Conservation (phyloP, 2,329 filamentous ascomycete genomes). For the Scortechinia acanthostroma region DNA sequence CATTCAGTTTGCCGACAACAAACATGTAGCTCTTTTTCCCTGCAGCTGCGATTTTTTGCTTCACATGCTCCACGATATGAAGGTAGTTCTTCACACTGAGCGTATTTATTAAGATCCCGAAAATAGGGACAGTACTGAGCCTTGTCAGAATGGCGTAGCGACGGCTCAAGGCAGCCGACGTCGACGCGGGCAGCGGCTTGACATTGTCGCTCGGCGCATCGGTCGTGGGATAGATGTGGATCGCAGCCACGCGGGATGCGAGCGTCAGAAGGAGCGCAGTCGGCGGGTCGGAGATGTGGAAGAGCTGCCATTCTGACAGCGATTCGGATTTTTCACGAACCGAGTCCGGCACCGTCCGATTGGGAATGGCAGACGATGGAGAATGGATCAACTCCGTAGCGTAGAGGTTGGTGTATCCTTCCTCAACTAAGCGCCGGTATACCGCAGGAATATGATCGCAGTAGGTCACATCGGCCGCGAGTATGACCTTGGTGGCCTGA, state of each 20-base stretch:
- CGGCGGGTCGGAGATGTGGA: conserved; percentile 78
- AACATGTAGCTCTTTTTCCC: conserved; percentile 96
- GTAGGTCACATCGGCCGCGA: conserved; percentile 89
- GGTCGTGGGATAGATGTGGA: conserved; percentile 69
- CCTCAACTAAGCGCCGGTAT: conserved; percentile 37
- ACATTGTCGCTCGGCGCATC: conserved; percentile 32
- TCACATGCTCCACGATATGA: conserved; percentile 68
- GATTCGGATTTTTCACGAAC: conserved; percentile 40
- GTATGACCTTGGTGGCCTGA: conserved; percentile 54
- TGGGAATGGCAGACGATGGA: conserved; percentile 75
- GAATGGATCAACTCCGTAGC: conserved; percentile 70
- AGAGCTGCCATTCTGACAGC: conserved; percentile 66
- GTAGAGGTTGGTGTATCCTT: conserved; percentile 66
- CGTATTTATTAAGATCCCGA: conserved; percentile 93
- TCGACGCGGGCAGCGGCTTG: conserved; percentile 26
- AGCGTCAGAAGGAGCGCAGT: conserved; percentile 80
- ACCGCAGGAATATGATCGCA: conserved; percentile 65
- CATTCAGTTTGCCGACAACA: conserved; percentile 92
- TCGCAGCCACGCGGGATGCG: conserved; percentile 70
- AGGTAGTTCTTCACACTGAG: conserved; percentile 88
- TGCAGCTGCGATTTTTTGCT: conserved; percentile 64
- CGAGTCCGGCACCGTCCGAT: conserved; percentile 45
- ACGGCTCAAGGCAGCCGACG: conserved; percentile 60
- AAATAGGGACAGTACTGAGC: conserved; percentile 73
- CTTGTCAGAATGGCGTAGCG: conserved; percentile 82